A percentile compares a stretch with the other conserved stretches of the same genome.
phyloP scores from a whole-genome alignment of 2,329 filamentous ascomycete species.

The Fusarium redolens region DNA sequence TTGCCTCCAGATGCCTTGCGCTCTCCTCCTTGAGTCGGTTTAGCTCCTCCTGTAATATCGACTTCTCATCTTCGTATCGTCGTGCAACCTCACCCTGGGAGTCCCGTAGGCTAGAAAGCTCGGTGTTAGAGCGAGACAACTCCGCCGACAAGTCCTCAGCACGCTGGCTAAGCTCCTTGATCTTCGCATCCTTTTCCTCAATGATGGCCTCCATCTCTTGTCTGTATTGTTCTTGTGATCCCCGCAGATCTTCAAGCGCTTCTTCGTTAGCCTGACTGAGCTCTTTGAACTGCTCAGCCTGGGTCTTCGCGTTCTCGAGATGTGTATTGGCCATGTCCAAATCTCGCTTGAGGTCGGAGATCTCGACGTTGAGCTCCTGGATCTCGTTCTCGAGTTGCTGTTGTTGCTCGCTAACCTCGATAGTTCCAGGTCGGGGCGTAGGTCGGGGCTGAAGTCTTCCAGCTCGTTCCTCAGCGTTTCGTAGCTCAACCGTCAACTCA shows the following conservation, averaged over 20 bases:
- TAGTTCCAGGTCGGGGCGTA: conserved; percentile 67
- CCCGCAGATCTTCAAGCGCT: conserved; percentile 80
- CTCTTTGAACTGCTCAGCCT: conserved; percentile 88
- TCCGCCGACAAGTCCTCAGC: conserved; percentile 87
- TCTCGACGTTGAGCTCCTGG: conserved; percentile 85
- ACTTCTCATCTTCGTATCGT: conserved; percentile 84
- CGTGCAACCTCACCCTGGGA: conserved; percentile 79
- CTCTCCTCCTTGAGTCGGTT: conserved; percentile 84
- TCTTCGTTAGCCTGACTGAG: conserved; percentile 91
- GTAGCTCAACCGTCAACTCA: conserved; percentile 87
- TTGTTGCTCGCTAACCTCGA: conserved; percentile 57
- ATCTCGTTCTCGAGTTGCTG: conserved; percentile 69
- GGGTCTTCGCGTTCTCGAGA: conserved; percentile 81
- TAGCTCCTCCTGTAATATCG: conserved; percentile 81
- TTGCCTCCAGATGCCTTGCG: conserved; percentile 80
- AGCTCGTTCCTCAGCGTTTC: conserved; percentile 88
- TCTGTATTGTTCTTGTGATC: conserved; percentile 87
- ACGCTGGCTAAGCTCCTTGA: conserved; percentile 84
- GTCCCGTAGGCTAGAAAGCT: conserved; percentile 83
- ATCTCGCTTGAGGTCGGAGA: conserved; percentile 88
- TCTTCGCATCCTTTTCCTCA: conserved; percentile 80
- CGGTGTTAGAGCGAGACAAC: conserved; percentile 81
- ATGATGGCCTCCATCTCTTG: conserved; percentile 83
- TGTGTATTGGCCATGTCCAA: conserved; percentile 84
- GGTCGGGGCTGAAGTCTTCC: conserved; percentile 84